Base-by-base conservation (phyloP, 1,139 yeast genomes). In the Spencermartinsiella ligniputridi region DNA sequence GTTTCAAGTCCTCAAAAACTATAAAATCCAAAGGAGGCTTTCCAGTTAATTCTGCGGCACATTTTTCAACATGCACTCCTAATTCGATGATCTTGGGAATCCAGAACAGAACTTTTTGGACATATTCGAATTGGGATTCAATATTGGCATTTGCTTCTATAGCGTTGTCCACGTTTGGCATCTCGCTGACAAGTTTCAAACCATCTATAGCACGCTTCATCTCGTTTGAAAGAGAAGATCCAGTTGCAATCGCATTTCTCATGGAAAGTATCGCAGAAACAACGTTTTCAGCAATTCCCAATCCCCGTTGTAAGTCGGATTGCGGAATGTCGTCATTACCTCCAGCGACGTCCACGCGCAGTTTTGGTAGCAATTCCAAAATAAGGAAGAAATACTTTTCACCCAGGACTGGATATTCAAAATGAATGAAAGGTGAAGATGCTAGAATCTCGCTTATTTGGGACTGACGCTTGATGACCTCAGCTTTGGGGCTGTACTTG, bases 261-360 rank as follows among this genome's bases (percentile, higher is more conserved):
- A 39, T 32, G n/a, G 41, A 21, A 11, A 53, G 30, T 17, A 73
- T 55, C 77, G 66, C 8, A 73, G 72, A 55, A 6, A 88, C 63
- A 43, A 88, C 64, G 60, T 87, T 83, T 56, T 92, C 97, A 6
- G 80, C 70, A n/a, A 82, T 81, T 2, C 92, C 88, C 54, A 88
- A 68, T 35, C 89, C 95, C 53, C 81, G 83, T 49, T 79, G 84
- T 32, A 87, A 75, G 60, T 86, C 95, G 1, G 76, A 71, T 18
- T 75, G 74, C 1, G 96, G 94, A 17, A 88, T 80, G 57, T 89
- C 97, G 11, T 78, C 84, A 15, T 81, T 78, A 29, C 72, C 70
- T 3, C 58, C 54, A 1, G 79, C 65, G 15, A 81, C 80, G 2
- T 87, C 70, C 24, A 81, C 75, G 56, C 96, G 75, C 47, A 92